Conservation (phyloP, 169 alveolate species). For the Cryptosporidium muris region DNA sequence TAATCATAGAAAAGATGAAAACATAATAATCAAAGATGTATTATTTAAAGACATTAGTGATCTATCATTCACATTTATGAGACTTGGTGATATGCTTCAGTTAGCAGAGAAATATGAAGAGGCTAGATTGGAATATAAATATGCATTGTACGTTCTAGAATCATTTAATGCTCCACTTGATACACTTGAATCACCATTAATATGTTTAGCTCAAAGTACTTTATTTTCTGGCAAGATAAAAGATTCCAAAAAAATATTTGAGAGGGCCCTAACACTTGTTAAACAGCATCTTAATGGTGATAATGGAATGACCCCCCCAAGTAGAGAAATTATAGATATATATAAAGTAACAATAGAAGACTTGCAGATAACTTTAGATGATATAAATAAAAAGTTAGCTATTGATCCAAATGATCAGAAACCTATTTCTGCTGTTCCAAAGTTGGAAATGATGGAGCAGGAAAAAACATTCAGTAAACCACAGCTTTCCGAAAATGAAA, state of each 20-base stretch:
- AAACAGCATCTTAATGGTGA: slow-evolving; percentile 37
- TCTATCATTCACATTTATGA: slow-evolving; percentile 43
- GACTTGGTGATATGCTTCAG: slow-evolving; percentile 58
- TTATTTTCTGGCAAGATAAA: slow-evolving; percentile 44
- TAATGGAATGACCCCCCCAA: slow-evolving; percentile 47
- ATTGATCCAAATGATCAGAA: slow-evolving; percentile 35
- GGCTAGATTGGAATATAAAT: slow-evolving; percentile 45
- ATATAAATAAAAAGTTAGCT: slow-evolving; percentile 38
- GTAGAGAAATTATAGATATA: slow-evolving; percentile 26
- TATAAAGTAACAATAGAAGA: slow-evolving; percentile 59
- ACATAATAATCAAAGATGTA: slow-evolving; percentile 15
- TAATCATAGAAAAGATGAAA: slow-evolving; percentile 5
- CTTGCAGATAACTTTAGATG: slow-evolving; percentile 63
- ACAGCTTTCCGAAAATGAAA: slow-evolving; percentile 41
- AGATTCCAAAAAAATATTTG: slow-evolving; percentile 35
- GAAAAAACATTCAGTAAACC: slow-evolving; percentile 46
- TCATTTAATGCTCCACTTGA: slow-evolving; percentile 34
- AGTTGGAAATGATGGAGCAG: slow-evolving; percentile 43
- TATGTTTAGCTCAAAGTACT: slow-evolving; percentile 69
- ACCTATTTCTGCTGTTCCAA: slow-evolving; percentile 59
- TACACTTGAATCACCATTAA: slow-evolving; percentile 38
- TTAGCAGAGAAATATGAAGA: slow-evolving; percentile 60
- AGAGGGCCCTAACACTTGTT: slow-evolving; percentile 29
- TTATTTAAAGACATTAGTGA: slow-evolving; percentile 34
- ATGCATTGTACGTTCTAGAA: slow-evolving; percentile 40